Evolutionary conservation across 2,329 filamentous ascomycete species (phyloP).

Genomic region (Stagonosporopsis cucurbitacearum): DNA sequence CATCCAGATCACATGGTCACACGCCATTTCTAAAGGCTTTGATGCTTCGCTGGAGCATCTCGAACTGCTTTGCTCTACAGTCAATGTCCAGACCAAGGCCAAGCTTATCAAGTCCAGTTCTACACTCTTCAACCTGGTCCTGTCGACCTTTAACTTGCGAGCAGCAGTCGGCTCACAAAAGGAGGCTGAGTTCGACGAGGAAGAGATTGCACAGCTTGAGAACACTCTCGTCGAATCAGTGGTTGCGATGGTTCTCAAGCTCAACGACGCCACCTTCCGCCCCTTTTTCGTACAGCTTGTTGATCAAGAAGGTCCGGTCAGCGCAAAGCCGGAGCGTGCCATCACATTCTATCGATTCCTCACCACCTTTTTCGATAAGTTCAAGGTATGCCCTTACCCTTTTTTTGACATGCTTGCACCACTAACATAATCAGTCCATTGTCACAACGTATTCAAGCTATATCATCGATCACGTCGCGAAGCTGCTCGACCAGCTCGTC

Average conservation of each 20-base stretch:
- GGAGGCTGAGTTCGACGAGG: constrained; percentile 54
- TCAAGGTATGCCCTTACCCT: constrained; percentile 64
- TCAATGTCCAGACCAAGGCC: constrained; percentile 80
- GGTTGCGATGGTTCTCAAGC: constrained; percentile 92
- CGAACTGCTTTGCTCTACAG: constrained; percentile 70
- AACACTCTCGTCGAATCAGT: constrained; percentile 70
- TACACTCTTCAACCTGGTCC: constrained; percentile 67
- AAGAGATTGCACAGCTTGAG: constrained; percentile 67
- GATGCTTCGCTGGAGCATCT: constrained; percentile 68
- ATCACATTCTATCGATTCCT: constrained; percentile 85
- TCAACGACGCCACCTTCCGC: constrained; percentile 92
- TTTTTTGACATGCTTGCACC: not conserved
- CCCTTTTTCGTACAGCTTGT: constrained; percentile 88
- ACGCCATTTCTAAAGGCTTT: constrained; percentile 67
- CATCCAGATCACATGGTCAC: constrained; percentile 73
- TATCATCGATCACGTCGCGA: constrained; percentile 75
- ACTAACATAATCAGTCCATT: constrained; percentile 65
- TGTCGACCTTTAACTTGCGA: constrained; percentile 69
- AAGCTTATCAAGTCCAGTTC: constrained; percentile 77
- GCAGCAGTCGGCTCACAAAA: constrained; percentile 46
- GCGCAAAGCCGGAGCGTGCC: constrained; percentile 56
- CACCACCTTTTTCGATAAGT: constrained; percentile 76
- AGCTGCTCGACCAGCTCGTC: constrained; percentile 60
- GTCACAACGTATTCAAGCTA: constrained; percentile 92
- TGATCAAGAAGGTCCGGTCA: constrained; percentile 67